Evolutionary conservation across 108 stramenopile genomes (phyloP).

Genomic region (Cyclotella sp.): DNA sequence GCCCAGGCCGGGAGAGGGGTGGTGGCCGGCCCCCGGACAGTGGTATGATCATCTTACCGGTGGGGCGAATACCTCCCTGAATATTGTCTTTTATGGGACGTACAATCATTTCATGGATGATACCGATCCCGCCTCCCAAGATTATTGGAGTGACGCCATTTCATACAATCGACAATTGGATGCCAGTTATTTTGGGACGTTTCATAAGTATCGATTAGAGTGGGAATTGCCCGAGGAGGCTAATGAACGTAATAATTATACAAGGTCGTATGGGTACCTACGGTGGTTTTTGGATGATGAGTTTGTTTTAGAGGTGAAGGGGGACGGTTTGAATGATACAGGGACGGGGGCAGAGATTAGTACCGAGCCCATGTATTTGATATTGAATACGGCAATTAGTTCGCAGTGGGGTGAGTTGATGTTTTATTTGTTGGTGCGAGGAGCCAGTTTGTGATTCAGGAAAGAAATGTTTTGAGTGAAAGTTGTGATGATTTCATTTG

Average conservation of each 20-base stretch:
- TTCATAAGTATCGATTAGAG: constrained; percentile 93
- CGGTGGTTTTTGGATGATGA: constrained; percentile 93
- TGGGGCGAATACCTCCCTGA: constrained; percentile 82
- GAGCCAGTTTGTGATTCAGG: not conserved
- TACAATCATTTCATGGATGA: constrained; percentile 88
- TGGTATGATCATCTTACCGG: constrained; percentile 91
- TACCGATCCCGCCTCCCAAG: constrained; percentile 64
- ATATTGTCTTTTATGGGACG: constrained; percentile 94
- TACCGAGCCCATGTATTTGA: constrained; percentile 91
- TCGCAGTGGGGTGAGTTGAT: constrained; percentile 85
- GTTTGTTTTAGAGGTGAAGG: constrained; percentile 83
- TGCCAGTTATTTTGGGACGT: constrained; percentile 75
- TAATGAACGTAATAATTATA: constrained; percentile 37
- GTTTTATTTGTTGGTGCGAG: not conserved
- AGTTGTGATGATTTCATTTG: constrained; percentile 1
- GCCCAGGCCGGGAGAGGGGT: constrained; percentile 77
- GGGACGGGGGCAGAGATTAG: constrained; percentile 86
- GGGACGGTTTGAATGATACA: constrained; percentile 58
- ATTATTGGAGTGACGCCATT: constrained; percentile 96
- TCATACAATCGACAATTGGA: constrained; percentile 88
- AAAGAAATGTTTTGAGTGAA: too few species aligned
- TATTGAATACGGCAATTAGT: constrained; percentile 95
- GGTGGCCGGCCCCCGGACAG: constrained; percentile 87
- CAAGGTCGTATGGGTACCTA: constrained; percentile 67
- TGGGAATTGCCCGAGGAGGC: constrained; percentile 86